Evolutionary conservation across 2,329 filamentous ascomycete genomes (phyloP).

Genomic region (Ceratocystis diversiconidia): DNA sequence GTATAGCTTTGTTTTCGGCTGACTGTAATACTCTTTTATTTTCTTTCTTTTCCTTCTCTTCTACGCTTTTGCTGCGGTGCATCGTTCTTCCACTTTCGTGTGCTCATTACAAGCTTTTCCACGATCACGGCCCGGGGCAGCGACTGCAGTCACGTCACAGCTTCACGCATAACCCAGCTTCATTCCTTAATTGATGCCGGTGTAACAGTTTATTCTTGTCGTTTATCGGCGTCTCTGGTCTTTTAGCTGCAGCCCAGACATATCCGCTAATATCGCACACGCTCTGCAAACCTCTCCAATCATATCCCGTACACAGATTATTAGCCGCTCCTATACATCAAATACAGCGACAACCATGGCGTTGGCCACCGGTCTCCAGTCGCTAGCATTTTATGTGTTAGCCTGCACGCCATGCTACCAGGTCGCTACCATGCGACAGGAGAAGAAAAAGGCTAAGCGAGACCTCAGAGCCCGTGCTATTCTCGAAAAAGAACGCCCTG

Average conservation of each 20-base stretch:
- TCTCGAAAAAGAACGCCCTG: conserved; percentile 54
- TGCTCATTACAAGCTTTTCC: neutral
- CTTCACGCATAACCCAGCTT: neutral
- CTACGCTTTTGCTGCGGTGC: neutral
- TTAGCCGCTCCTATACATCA: neutral
- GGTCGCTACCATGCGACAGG: conserved; percentile 53
- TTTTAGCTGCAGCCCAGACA: no score
- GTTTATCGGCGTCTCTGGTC: conserved; percentile 11
- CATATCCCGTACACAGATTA: no score
- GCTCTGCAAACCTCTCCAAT: no score
- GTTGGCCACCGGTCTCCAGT: conserved; percentile 50
- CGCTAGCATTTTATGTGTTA: conserved; percentile 62
- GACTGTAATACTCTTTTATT: neutral
- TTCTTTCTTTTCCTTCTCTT: neutral
- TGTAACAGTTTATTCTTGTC: conserved; percentile 11
- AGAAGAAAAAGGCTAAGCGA: conserved; percentile 54
- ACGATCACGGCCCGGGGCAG: neutral
- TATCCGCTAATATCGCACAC: no score
- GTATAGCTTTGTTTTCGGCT: neutral
- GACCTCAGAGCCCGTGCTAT: conserved; percentile 51
- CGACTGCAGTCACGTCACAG: neutral
- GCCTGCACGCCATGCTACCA: conserved; percentile 68
- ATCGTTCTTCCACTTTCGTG: neutral
- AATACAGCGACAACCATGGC: conserved; percentile 30
- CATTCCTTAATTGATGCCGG: conserved; percentile 8